These are phyloP conservation scores for Wilcoxina mikolae DNA, from an alignment of 495 filamentous ascomycete genomes.

Conservation along the genomic window DNA sequence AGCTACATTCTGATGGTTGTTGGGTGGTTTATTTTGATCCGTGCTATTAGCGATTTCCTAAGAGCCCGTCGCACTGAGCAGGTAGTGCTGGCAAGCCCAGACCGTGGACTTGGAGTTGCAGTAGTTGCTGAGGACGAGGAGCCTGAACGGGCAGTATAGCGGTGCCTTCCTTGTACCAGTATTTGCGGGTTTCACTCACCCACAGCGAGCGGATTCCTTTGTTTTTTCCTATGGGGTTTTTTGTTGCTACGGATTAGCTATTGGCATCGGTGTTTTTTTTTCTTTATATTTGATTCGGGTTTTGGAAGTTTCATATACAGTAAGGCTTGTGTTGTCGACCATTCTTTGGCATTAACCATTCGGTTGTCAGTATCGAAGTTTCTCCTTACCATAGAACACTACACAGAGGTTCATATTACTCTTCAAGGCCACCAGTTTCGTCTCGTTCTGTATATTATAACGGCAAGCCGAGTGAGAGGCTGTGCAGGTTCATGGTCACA, in stretches of 20 bases:
- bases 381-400: too few species aligned
- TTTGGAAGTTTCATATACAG: too few species aligned
- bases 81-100: slow-evolving; percentile 83
- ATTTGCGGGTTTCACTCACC: too few species aligned
- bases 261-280: slow-evolving; percentile 1
- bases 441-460: too few species aligned
- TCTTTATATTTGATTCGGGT: slow-evolving; percentile 1
- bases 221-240: not conserved
- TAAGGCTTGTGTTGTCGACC: too few species aligned
- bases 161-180: too few species aligned
- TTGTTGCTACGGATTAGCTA: not conserved
- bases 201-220: not conserved
- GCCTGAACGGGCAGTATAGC: slow-evolving; percentile 65
- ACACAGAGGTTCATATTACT: too few species aligned
- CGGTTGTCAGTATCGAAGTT: too few species aligned
- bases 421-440: too few species aligned
- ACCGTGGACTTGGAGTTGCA: slow-evolving; percentile 70
- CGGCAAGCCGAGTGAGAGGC: too few species aligned
- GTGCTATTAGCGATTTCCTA: slow-evolving; percentile 75
- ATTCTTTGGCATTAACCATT: too few species aligned
- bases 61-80: slow-evolving; percentile 79
- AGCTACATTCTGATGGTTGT: slow-evolving; percentile 95
- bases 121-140: slow-evolving; percentile 79
- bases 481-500: too few species aligned
- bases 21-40: slow-evolving; percentile 93